These are phyloP conservation scores for Penicillium capsulatum DNA, from an alignment of 2,329 filamentous ascomycete genomes.

Conservation along the genomic window DNA sequence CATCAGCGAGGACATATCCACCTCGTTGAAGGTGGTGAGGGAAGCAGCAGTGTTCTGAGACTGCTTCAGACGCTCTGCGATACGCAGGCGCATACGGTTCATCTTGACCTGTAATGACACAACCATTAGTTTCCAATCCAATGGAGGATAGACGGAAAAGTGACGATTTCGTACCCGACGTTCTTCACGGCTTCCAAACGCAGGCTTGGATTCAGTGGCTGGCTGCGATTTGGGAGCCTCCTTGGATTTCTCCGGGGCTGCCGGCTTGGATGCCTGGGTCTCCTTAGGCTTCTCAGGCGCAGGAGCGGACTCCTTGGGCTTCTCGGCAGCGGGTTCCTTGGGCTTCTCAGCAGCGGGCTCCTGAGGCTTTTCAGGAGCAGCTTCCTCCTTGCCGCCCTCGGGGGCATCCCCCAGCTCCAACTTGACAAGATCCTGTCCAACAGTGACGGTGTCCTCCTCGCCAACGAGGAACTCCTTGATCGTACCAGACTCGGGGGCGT, in stretches of 20 bases:
- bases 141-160: not conserved
- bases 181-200: slow-evolving; percentile 75
- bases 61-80: slow-evolving; percentile 96
- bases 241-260: slow-evolving; percentile 33
- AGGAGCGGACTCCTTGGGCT: slow-evolving; percentile 50
- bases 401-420: slow-evolving; percentile 71
- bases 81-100: slow-evolving; percentile 98
- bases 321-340: slow-evolving; percentile 54
- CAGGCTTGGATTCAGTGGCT: slow-evolving; percentile 17
- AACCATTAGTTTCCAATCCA: not conserved
- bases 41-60: slow-evolving; percentile 98
- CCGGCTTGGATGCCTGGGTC: slow-evolving; percentile 32
- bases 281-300: slow-evolving; percentile 28
- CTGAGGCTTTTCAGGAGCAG: slow-evolving; percentile 54
- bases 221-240: slow-evolving; percentile 29
- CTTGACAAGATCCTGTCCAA: slow-evolving; percentile 85
- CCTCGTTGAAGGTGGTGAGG: slow-evolving; percentile 97
- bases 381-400: slow-evolving; percentile 51
- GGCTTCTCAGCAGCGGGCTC: slow-evolving; percentile 55
- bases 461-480: slow-evolving; percentile 88
- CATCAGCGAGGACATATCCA: slow-evolving; percentile 97
- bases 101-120: slow-evolving; percentile 73
- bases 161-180: slow-evolving; percentile 62
- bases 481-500: slow-evolving; percentile 82
- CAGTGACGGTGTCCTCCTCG: slow-evolving; percentile 92